These are phyloP conservation scores for Blastobotrys capitulatus DNA, from an alignment of 1,139 yeast genomes.

Conservation along the genomic window DNA sequence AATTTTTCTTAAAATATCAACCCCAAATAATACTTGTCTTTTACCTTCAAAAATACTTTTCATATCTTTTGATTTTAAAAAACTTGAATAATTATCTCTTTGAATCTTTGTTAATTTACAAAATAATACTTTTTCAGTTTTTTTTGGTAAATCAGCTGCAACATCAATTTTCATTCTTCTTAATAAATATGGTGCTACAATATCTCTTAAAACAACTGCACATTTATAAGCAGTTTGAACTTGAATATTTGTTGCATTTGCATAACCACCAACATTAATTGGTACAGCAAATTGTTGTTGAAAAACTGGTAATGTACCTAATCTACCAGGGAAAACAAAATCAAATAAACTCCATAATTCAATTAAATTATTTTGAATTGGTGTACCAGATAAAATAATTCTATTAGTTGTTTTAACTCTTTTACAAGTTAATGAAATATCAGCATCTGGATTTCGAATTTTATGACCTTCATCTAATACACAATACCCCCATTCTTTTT, in stretches of 20 bases:
- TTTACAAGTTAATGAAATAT: slow-evolving; percentile 78
- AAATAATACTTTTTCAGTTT: slow-evolving; percentile 89
- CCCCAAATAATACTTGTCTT: slow-evolving; percentile 81
- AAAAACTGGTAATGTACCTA: slow-evolving; percentile 92
- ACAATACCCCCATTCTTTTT: slow-evolving; percentile 81
- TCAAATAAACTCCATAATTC: slow-evolving; percentile 96
- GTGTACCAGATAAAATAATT: slow-evolving; percentile 88
- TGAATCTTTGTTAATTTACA: slow-evolving; percentile 79
- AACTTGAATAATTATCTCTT: slow-evolving; percentile 64
- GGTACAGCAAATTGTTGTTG: slow-evolving; percentile 90
- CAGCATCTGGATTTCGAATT: slow-evolving; percentile 90
- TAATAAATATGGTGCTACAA: slow-evolving; percentile 82
- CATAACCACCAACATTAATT: slow-evolving; percentile 95
- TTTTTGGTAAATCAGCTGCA: slow-evolving; percentile 93
- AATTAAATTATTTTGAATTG: slow-evolving; percentile 85
- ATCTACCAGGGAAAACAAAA: slow-evolving; percentile 87
- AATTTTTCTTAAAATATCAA: slow-evolving; percentile 80
- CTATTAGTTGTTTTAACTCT: slow-evolving; percentile 76
- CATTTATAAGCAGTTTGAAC: slow-evolving; percentile 96
- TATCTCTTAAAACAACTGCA: slow-evolving; percentile 82
- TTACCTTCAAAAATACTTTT: slow-evolving; percentile 68
- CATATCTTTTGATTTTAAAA: slow-evolving; percentile 71
- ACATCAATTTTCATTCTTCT: slow-evolving; percentile 90
- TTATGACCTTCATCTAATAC: slow-evolving; percentile 96
- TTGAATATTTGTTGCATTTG: slow-evolving; percentile 92